Percentiles rank a stretch among this genome's conserved stretches.
Evolutionary conservation across 208 protist species (phyloP).

Genomic region (Phytomonas francai): DNA sequence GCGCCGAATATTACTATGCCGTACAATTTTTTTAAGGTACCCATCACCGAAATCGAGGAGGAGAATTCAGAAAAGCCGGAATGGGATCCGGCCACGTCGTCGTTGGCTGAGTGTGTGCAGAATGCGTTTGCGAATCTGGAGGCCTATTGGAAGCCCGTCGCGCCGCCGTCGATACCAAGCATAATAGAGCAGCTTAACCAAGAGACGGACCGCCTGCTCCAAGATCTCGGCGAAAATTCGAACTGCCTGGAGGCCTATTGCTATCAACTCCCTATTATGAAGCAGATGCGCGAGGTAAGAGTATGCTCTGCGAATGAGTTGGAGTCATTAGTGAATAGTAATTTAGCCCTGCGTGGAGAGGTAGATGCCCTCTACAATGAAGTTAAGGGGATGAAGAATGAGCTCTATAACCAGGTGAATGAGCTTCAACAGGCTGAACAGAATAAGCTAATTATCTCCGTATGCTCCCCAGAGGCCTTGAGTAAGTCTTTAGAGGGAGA

Average conservation of each 20-base stretch:
- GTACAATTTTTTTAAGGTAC: constrained; percentile 47
- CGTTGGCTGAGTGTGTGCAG: constrained; percentile 51
- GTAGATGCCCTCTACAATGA: constrained; percentile 41
- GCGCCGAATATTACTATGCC: constrained; percentile 46
- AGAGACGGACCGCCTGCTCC: constrained; percentile 54
- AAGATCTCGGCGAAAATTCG: constrained; percentile 57
- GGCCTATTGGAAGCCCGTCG: constrained; percentile 58
- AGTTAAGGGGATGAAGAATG: constrained; percentile 36
- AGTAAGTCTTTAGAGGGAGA: constrained; percentile 56
- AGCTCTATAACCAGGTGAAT: constrained; percentile 40
- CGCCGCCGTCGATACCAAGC: constrained; percentile 48
- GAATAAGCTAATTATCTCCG: constrained; percentile 37
- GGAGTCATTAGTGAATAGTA: constrained; percentile 46
- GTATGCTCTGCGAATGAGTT: constrained; percentile 47
- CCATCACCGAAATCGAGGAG: constrained; percentile 38
- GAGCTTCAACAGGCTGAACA: constrained; percentile 31
- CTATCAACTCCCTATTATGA: constrained; percentile 77
- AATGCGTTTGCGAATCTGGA: constrained; percentile 64
- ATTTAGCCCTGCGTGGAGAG: constrained; percentile 30
- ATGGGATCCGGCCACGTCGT: constrained; percentile 50
- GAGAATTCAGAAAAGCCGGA: not conserved
- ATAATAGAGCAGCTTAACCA: constrained; percentile 31
- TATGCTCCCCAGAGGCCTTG: constrained; percentile 57
- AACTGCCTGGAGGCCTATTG: constrained; percentile 82
- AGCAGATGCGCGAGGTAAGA: constrained; percentile 62